Evolutionary conservation across 1,284 basidiomycete genomes (phyloP), one percentile per base, ranked within the genome.

Genomic region (Ceratobasidium sp.): DNA sequence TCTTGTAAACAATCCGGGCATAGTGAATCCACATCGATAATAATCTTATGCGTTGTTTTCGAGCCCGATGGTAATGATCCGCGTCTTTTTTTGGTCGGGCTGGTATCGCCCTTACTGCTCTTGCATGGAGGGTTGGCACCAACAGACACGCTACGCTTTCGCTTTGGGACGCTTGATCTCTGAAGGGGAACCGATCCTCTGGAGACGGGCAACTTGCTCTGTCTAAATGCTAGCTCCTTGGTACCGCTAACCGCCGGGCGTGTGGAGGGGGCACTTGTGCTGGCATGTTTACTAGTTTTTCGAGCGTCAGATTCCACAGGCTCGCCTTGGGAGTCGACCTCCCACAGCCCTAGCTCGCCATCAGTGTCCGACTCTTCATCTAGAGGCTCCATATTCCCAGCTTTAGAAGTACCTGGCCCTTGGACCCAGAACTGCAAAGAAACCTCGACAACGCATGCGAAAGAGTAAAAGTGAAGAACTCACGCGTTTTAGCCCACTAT

Each of bases 401-500:
- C 52, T 66, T 66, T 47, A 33, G 39, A 47, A 25, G 8, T 19
- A 16, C 27, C 44, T 49, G 27, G 25, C 42, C 50, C 59, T 39
- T 60, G 33, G 2, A 7, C 39, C 60, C 60, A 64, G 23, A 64
- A 64, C 60, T 64, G 16, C 5, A 11, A 36, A n/a, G n/a, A n/a
- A n/a, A n/a, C n/a, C n/a, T n/a, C n/a, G n/a, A n/a, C n/a, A n/a
- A 36, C 4, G 33, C 11, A 36, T 36, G 33, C 19, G 19, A 42
- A 16, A 7, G 39, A 23, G 41, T n/a, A 25, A 27, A 58, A 46
- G 21, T 16, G 8, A 41, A 21, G 4, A 14, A 30, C 62, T 33
- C 74, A 89, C 89, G 60, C 84, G 80, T 75, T 88, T 88, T 68
- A 91, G 90, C 2, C 84, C 82, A 7, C 74, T 73, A 14, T 83